Percentiles rank a stretch among this genome's conserved stretches.
phyloP scores from a whole-genome alignment of 208 protist species.

The Crithidia brevicula region DNA sequence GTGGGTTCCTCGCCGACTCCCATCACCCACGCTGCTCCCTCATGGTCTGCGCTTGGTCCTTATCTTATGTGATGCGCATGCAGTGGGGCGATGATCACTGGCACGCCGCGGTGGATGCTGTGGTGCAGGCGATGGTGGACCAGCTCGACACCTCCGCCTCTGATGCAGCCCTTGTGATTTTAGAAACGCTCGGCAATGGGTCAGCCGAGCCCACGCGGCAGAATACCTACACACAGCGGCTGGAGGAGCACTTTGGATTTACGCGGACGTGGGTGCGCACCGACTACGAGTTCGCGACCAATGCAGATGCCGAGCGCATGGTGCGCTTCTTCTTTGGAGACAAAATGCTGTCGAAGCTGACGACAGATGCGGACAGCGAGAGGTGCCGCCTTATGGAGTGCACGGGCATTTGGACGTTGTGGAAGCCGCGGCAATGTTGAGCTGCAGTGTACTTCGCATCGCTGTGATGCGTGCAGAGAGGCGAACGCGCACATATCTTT shows the following conservation, averaged over 20 bases:
- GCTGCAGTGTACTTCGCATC: too few relatives aligned
- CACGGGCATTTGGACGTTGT: slow-evolving; percentile 82
- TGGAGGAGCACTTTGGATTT: slow-evolving; percentile 69
- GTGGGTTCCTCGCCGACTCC: slow-evolving; percentile 40
- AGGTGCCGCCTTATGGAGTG: slow-evolving; percentile 66
- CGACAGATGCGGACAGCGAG: slow-evolving; percentile 3
- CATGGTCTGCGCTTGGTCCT: slow-evolving; percentile 83
- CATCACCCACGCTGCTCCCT: slow-evolving; percentile 50
- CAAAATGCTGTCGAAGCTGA: slow-evolving; percentile 30
- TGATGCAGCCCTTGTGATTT: slow-evolving; percentile 65
- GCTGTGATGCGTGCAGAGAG: background rate
- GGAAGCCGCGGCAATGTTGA: slow-evolving; percentile 48
- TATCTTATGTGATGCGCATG: slow-evolving; percentile 84
- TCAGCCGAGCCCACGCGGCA: slow-evolving; percentile 57
- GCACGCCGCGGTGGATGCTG: slow-evolving; percentile 61
- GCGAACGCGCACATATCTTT: too few relatives aligned
- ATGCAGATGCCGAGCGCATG: slow-evolving; percentile 54
- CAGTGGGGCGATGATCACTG: slow-evolving; percentile 72
- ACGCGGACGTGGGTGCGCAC: slow-evolving; percentile 71
- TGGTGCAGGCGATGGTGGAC: slow-evolving; percentile 37
- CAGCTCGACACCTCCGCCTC: slow-evolving; percentile 43
- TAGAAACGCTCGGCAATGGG: slow-evolving; percentile 83
- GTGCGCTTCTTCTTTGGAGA: slow-evolving; percentile 86
- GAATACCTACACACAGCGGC: slow-evolving; percentile 62
- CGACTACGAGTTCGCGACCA: slow-evolving; percentile 74